phyloP scores from a whole-genome alignment of 352 stramenopile species.

The Phytopythium litorale region DNA sequence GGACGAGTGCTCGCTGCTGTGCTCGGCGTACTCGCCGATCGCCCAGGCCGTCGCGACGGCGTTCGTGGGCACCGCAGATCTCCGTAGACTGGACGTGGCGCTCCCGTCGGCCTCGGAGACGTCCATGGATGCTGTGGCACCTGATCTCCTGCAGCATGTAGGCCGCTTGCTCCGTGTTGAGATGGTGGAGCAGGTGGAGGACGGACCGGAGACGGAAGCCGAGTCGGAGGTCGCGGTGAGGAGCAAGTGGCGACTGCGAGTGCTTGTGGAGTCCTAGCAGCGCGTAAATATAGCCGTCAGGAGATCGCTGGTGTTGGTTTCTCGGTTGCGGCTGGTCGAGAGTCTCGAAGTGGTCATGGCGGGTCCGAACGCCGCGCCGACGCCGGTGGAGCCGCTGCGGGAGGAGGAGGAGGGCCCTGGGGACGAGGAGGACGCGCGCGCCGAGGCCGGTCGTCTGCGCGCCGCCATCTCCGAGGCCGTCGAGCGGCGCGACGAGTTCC shows the following conservation, averaged over 20 bases:
- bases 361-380: background rate
- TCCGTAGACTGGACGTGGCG: background rate
- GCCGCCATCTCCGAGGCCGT: slow-evolving; percentile 43
- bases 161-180: background rate
- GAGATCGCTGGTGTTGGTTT: background rate
- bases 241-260: background rate
- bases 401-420: slow-evolving; percentile 17
- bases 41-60: slow-evolving; percentile 11
- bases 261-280: background rate
- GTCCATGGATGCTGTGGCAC: background rate
- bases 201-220: no score
- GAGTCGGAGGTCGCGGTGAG: background rate
- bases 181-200: background rate
- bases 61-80: background rate
- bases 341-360: background rate
- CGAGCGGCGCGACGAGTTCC: slow-evolving; percentile 57
- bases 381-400: slow-evolving; percentile 3
- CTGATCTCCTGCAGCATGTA: background rate
- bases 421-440: slow-evolving; percentile 43
- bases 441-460: slow-evolving; percentile 42
- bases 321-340: background rate
- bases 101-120: background rate
- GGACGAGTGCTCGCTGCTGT: slow-evolving; percentile 10
- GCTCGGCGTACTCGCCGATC: slow-evolving; percentile 23
- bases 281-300: slow-evolving; percentile 1